Evolutionary conservation across 2,329 filamentous ascomycete genomes (phyloP).

Genomic region (Blumeria graminis): DNA sequence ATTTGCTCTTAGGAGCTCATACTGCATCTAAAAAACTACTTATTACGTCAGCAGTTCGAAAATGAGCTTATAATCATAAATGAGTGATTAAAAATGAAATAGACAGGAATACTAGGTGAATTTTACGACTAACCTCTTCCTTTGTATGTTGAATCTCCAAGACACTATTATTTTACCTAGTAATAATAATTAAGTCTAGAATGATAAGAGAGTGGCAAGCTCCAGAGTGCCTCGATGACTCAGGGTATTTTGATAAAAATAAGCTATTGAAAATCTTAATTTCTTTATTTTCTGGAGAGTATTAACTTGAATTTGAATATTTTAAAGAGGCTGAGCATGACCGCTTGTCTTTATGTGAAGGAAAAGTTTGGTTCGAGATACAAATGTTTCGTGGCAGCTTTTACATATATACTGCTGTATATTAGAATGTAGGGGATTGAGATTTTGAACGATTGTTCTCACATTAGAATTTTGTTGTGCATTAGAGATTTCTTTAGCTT

Average conservation of each 20-base stretch:
- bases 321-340: slow-evolving; percentile 25
- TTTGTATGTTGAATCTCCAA: too few species aligned
- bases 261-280: not conserved
- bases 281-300: not conserved
- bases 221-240: too few species aligned
- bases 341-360: slow-evolving; percentile 31
- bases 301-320: not conserved
- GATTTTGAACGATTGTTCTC: not conserved
- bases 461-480: slow-evolving; percentile 5
- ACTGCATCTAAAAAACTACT: too few species aligned
- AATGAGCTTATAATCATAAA: too few species aligned
- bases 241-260: not conserved
- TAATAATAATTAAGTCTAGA: too few species aligned
- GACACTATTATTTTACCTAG: too few species aligned
- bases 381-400: slow-evolving; percentile 30
- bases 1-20: too few species aligned
- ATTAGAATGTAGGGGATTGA: slow-evolving; percentile 3
- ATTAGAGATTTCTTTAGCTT: slow-evolving; percentile 15
- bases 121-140: too few species aligned
- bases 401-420: slow-evolving; percentile 24
- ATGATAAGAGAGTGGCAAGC: too few species aligned
- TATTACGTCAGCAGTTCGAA: too few species aligned
- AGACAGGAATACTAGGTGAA: too few species aligned
- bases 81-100: too few species aligned
- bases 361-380: slow-evolving; percentile 37